Conservation (phyloP, 306 rosid species). For the Astragalus membranaceus region DNA sequence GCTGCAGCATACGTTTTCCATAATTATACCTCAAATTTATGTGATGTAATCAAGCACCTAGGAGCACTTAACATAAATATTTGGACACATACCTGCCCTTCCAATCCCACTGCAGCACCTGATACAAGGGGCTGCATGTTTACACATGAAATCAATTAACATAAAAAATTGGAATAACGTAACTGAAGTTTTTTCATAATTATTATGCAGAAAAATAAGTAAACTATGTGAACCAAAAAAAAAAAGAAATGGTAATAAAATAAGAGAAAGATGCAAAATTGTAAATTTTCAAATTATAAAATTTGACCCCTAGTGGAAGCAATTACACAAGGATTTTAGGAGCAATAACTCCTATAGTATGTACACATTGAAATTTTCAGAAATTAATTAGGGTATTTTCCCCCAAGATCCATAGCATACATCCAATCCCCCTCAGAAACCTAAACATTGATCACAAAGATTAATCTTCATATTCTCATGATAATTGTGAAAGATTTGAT, state of each 20-base stretch:
- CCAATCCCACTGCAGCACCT: conserved; percentile 96
- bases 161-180: not conserved
- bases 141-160: conserved; percentile 25
- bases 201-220: conserved; percentile 2
- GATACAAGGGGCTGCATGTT: conserved; percentile 91
- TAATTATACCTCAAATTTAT: not conserved
- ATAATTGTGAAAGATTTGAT: not conserved
- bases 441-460: not conserved
- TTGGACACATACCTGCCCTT: conserved; percentile 76
- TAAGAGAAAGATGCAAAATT: not conserved
- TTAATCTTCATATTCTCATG: not conserved
- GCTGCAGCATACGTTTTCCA: conserved; percentile 44
- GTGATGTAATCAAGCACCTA: not conserved
- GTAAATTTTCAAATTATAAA: not conserved
- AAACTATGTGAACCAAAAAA: not conserved
- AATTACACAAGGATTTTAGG: not conserved
- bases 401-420: not conserved
- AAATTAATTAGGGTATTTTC: not conserved
- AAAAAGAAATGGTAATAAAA: not conserved
- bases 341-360: not conserved
- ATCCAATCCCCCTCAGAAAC: not conserved
- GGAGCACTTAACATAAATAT: not conserved
- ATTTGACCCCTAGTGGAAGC: not conserved
- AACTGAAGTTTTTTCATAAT: not conserved
- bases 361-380: not conserved